These are phyloP conservation scores for Trichophyton rubrum DNA, from an alignment of 2,329 filamentous ascomycete species.

Conservation along the genomic window DNA sequence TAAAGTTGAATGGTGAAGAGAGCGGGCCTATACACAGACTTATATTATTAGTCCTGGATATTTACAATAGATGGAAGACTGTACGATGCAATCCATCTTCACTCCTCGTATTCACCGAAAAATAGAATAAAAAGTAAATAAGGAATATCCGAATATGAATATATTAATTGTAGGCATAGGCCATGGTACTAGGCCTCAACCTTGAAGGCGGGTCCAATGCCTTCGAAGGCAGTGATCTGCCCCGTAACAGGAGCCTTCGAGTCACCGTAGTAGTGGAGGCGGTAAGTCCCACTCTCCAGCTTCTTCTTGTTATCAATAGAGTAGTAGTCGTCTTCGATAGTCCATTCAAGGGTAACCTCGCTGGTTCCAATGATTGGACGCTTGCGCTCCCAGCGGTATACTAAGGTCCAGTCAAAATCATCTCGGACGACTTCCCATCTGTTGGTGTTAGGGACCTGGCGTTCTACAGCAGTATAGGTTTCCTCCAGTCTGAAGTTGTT, in stretches of 20 bases:
- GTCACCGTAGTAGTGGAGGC: conserved; percentile 75
- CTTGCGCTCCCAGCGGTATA: conserved; percentile 67
- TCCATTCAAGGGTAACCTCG: conserved; percentile 69
- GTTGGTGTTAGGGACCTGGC: conserved; percentile 33
- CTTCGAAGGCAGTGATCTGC: conserved; percentile 55
- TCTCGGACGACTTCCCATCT: conserved; percentile 55
- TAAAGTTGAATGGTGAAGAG: no score
- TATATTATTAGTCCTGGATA: background rate
- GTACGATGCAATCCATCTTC: background rate
- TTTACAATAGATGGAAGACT: background rate
- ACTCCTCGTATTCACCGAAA: background rate
- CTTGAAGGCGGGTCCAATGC: conserved; percentile 42
- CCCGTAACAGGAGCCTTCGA: conserved; percentile 51
- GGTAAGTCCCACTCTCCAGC: conserved; percentile 51
- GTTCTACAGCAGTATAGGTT: conserved; percentile 68
- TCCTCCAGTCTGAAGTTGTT: conserved; percentile 71
- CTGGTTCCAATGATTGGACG: conserved; percentile 60
- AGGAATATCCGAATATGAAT: background rate
- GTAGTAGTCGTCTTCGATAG: conserved; percentile 50
- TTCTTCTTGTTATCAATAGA: conserved; percentile 23
- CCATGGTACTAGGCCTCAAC: conserved; percentile 16
- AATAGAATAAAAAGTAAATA: background rate
- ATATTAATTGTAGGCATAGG: background rate
- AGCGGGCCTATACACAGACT: no score
- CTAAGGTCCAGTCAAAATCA: conserved; percentile 71